phyloP scores from a whole-genome alignment of 345 rosid genomes.

The Brassica nigra region DNA sequence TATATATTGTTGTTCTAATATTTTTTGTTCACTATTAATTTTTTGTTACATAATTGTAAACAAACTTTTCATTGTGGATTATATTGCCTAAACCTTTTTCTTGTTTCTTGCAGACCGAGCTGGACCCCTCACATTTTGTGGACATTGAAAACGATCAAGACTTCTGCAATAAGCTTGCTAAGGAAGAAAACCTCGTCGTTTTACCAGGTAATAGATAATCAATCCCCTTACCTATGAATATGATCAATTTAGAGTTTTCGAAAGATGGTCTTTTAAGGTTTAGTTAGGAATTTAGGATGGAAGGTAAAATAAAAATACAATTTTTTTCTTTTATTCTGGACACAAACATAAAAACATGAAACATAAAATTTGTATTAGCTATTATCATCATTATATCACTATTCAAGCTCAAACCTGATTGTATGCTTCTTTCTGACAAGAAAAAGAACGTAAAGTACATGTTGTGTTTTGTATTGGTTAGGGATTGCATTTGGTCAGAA shows the following conservation, averaged over 20 bases:
- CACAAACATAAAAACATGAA: not conserved
- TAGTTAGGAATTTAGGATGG: not conserved
- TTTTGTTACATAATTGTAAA: not conserved
- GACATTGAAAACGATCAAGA: conserved; percentile 31
- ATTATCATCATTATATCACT: not conserved
- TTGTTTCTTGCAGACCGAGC: not conserved
- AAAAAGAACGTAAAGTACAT: not conserved
- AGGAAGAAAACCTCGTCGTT: conserved; percentile 28
- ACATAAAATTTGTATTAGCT: not conserved
- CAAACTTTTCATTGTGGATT: not conserved
- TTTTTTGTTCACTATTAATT: not conserved
- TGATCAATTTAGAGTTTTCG: not conserved
- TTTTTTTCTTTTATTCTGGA: not conserved
- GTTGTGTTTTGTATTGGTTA: conserved; percentile 25
- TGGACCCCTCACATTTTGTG: not conserved
- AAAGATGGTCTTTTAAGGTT: not conserved
- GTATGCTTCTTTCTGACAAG: not conserved
- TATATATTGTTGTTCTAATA: not conserved
- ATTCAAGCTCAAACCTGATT: not conserved
- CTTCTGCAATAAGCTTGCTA: conserved; percentile 34
- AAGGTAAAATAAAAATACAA: not conserved
- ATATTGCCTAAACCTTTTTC: not conserved
- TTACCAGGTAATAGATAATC: conserved; percentile 25
- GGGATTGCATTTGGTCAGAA: conserved; percentile 53
- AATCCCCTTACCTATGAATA: not conserved